These are phyloP conservation scores for Sugiyamaella lignohabitans DNA, from an alignment of 805 yeast genomes.

Conservation along the genomic window DNA sequence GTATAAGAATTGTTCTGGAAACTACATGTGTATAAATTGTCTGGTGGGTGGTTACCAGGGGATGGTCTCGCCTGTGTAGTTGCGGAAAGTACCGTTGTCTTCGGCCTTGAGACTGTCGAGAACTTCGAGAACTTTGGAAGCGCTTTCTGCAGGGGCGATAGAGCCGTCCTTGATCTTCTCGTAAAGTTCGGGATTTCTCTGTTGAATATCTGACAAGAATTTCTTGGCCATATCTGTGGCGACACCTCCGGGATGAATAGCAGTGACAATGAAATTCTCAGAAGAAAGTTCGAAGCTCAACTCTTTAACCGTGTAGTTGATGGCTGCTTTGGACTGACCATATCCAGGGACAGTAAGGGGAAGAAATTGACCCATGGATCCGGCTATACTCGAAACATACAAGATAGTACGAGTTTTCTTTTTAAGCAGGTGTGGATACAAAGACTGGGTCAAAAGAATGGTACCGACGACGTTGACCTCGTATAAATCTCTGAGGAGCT, in stretches of 20 bases:
- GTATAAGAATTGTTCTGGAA: no score
- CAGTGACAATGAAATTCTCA: slow-evolving; percentile 27
- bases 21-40: no score
- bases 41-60: no score
- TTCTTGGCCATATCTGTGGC: slow-evolving; percentile 26
- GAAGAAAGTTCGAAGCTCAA: slow-evolving; percentile 25
- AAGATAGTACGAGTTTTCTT: slow-evolving; percentile 24
- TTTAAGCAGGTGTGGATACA: slow-evolving; percentile 24
- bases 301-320: slow-evolving; percentile 29
- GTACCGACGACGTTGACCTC: slow-evolving; percentile 27
- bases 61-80: not conserved
- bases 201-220: not conserved
- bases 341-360: slow-evolving; percentile 23
- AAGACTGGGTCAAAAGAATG: slow-evolving; percentile 18
- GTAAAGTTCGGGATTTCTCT: not conserved
- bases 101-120: slow-evolving; percentile 22
- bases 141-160: slow-evolving; percentile 18
- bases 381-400: slow-evolving; percentile 28
- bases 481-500: slow-evolving; percentile 17
- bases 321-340: slow-evolving; percentile 35
- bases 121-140: slow-evolving; percentile 15
- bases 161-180: not conserved
- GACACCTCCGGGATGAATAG: slow-evolving; percentile 38
- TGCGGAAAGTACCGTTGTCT: slow-evolving; percentile 23
- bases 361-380: slow-evolving; percentile 19